Percentiles rank a stretch among this genome's conserved stretches.
These are phyloP conservation scores for Digitaria exilis DNA, from an alignment of 202 grass and related monocot species.

Conservation along the genomic window DNA sequence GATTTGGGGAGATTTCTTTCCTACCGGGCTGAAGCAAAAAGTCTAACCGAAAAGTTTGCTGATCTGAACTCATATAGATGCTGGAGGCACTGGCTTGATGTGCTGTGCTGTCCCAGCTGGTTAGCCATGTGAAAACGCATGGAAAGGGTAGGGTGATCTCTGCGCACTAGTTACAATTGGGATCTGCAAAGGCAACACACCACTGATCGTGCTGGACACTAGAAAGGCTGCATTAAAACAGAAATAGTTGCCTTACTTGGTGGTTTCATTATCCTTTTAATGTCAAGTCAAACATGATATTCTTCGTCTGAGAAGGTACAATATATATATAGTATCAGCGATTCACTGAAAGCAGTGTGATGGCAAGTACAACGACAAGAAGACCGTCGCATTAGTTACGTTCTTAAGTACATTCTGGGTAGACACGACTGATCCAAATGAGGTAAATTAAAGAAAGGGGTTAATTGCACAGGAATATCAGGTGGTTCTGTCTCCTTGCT, in stretches of 20 bases:
- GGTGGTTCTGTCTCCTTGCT: slow-evolving; percentile 28
- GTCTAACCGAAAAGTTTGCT: slow-evolving; percentile 46
- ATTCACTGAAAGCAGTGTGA: slow-evolving; percentile 20
- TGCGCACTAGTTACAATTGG: slow-evolving; percentile 47
- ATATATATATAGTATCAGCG: slow-evolving; percentile 23
- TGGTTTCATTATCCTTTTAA: slow-evolving; percentile 35
- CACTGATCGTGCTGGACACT: slow-evolving; percentile 31
- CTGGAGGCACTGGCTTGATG: slow-evolving; percentile 48
- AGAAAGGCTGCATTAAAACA: slow-evolving; percentile 29
- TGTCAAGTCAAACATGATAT: slow-evolving; percentile 35
- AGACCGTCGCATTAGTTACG: slow-evolving; percentile 7
- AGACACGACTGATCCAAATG: slow-evolving; percentile 43
- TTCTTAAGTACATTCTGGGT: slow-evolving; percentile 17
- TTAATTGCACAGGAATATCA: slow-evolving; percentile 18
- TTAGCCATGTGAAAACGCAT: slow-evolving; percentile 45
- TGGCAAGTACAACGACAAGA: slow-evolving; percentile 32
- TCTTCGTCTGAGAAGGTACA: slow-evolving; percentile 18
- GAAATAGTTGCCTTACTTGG: slow-evolving; percentile 19
- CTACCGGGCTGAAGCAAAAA: slow-evolving; percentile 48
- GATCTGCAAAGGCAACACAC: slow-evolving; percentile 38
- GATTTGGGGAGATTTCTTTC: slow-evolving; percentile 77
- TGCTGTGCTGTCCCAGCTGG: slow-evolving; percentile 27
- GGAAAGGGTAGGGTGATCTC: slow-evolving; percentile 36
- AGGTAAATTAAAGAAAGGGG: slow-evolving; percentile 14
- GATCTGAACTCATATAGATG: slow-evolving; percentile 53